Percentiles rank a stretch among this genome's conserved stretches.
These are phyloP conservation scores for Marasmius sp. DNA, from an alignment of 1,284 basidiomycete genomes.

Conservation along the genomic window DNA sequence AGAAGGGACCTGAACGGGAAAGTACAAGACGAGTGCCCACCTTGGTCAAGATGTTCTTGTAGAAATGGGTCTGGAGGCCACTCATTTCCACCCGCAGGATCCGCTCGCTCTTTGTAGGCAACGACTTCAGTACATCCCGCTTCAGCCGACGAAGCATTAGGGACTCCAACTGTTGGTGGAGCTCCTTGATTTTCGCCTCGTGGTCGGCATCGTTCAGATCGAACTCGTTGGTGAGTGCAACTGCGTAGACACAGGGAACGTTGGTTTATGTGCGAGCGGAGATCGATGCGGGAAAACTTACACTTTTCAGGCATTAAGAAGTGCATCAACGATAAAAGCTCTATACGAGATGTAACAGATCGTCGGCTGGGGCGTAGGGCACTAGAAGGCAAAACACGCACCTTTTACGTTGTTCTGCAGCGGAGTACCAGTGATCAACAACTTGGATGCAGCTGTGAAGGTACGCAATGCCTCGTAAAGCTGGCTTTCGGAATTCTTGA, in stretches of 20 bases:
- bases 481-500: constrained; percentile 98
- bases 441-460: constrained; percentile 88
- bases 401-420: constrained; percentile 99
- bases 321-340: constrained; percentile 95
- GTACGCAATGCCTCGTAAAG: constrained; percentile 91
- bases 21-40: constrained; percentile 34
- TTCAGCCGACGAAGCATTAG: constrained; percentile 96
- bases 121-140: constrained; percentile 94
- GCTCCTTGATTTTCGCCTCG: constrained; percentile 91
- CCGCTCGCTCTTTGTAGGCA: constrained; percentile 98
- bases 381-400: constrained; percentile 32
- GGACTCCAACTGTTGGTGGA: constrained; percentile 91
- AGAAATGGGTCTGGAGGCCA: constrained; percentile 95
- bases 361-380: background rate
- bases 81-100: constrained; percentile 99
- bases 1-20: background rate
- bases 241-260: constrained; percentile 36
- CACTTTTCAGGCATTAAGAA: constrained; percentile 99
- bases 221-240: constrained; percentile 88
- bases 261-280: background rate
- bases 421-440: constrained; percentile 97
- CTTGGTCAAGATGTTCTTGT: constrained; percentile 98
- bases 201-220: constrained; percentile 93
- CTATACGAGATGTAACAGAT: constrained; percentile 39
- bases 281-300: constrained; percentile 36